Conservation (phyloP, 2,329 filamentous ascomycete genomes). For the Venturiaceae sp. region DNA sequence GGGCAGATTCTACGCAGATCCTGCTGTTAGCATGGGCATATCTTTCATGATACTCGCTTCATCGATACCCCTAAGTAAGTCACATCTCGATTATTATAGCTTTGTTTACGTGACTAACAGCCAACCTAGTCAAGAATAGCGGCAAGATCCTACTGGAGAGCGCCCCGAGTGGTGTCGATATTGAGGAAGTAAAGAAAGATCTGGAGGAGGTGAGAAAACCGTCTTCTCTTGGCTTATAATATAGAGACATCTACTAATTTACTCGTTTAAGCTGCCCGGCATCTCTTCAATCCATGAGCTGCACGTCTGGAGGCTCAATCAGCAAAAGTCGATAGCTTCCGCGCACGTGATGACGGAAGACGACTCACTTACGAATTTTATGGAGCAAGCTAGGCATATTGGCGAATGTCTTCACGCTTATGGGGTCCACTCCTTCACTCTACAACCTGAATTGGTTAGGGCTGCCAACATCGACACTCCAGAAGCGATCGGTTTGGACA, state of each 20-base stretch:
- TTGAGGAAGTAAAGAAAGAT: conserved; percentile 57
- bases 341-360: conserved; percentile 57
- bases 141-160: conserved; percentile 62
- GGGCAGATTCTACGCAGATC: conserved; percentile 60
- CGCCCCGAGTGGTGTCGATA: conserved; percentile 48
- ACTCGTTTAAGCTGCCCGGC: conserved; percentile 35
- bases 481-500: too few relatives aligned
- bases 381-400: conserved; percentile 50
- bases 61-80: not conserved
- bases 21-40: conserved; percentile 58
- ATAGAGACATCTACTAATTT: too few relatives aligned
- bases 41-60: conserved; percentile 51
- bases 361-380: conserved; percentile 47
- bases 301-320: conserved; percentile 66
- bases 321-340: conserved; percentile 58
- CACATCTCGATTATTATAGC: not conserved
- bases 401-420: conserved; percentile 63
- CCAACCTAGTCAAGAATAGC: conserved; percentile 13
- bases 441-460: conserved; percentile 54
- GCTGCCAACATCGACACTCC: too few relatives aligned
- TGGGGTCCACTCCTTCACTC: conserved; percentile 59
- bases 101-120: not conserved
- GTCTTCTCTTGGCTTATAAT: too few relatives aligned
- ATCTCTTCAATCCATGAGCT: conserved; percentile 61
- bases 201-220: too few relatives aligned